Evolutionary conservation across 441 rosid genomes (phyloP).

Genomic region (Pelargonium citronellum): DNA sequence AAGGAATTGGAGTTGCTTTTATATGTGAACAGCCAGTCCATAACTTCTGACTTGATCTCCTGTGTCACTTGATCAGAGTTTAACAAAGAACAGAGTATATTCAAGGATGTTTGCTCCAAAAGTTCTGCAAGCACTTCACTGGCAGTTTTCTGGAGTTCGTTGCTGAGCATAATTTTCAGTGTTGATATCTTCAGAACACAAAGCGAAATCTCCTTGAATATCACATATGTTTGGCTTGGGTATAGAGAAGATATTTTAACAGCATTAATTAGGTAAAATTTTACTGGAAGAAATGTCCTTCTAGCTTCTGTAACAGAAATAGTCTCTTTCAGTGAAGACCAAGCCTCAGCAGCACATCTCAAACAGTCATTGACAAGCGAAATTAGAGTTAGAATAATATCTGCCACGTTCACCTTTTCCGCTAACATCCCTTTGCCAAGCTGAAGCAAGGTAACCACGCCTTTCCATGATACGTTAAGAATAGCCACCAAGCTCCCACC

Average conservation of each 20-base stretch:
- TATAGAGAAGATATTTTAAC: constrained; percentile 62
- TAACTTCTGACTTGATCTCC: constrained; percentile 48
- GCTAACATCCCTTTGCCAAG: constrained; percentile 47
- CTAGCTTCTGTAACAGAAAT: constrained; percentile 69
- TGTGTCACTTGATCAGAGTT: constrained; percentile 48
- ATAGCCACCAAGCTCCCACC: constrained; percentile 81
- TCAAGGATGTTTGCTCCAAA: constrained; percentile 56
- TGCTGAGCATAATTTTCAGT: constrained; percentile 48
- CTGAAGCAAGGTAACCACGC: constrained; percentile 78
- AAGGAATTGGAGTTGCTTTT: constrained; percentile 28
- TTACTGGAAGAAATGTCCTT: constrained; percentile 73
- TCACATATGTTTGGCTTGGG: constrained; percentile 53
- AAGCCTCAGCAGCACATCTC: constrained; percentile 56
- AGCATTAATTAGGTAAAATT: constrained; percentile 76
- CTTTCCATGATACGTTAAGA: constrained; percentile 90
- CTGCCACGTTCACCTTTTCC: constrained; percentile 46
- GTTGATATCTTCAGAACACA: constrained; percentile 51
- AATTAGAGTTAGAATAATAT: constrained; percentile 50
- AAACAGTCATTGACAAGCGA: constrained; percentile 57
- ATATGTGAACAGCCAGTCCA: constrained; percentile 52
- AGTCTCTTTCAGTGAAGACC: constrained; percentile 58
- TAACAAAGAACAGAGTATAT: constrained; percentile 53
- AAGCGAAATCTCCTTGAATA: constrained; percentile 46
- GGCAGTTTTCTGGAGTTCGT: constrained; percentile 41
- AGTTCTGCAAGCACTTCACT: constrained; percentile 70